Percentiles rank a stretch among this genome's conserved stretches.
Evolutionary conservation across 305 asterid species (phyloP).

Genomic region (Solanum hybrid): DNA sequence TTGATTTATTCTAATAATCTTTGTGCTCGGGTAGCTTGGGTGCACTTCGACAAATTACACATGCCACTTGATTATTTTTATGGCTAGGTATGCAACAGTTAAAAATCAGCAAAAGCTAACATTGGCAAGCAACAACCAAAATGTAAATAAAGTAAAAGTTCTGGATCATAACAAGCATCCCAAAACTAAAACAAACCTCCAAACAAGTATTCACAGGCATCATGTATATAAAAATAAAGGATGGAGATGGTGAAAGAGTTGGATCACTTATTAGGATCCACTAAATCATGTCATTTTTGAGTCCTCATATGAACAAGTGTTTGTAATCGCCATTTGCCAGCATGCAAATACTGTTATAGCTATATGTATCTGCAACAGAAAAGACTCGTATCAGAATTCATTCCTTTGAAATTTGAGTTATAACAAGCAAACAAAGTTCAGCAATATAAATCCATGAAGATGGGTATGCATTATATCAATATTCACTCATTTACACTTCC

Average conservation of each 20-base stretch:
- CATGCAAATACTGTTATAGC: slow-evolving; percentile 7
- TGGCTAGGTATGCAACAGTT: not conserved
- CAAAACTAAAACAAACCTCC: not conserved
- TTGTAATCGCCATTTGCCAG: slow-evolving; percentile 11
- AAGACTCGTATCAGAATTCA: not conserved
- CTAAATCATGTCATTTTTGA: not conserved
- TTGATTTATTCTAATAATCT: not conserved
- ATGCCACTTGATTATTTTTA: not conserved
- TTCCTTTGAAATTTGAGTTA: not conserved
- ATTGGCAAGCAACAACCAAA: not conserved
- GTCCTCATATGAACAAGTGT: slow-evolving; percentile 8
- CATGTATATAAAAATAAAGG: not conserved
- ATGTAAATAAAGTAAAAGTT: not conserved
- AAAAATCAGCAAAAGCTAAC: not conserved
- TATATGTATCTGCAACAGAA: not conserved
- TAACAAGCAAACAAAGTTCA: not conserved
- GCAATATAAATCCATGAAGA: not conserved
- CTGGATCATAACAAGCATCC: not conserved
- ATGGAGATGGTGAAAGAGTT: not conserved
- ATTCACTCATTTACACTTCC: not conserved
- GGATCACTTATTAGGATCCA: not conserved
- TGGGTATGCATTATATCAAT: not conserved
- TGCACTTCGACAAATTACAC: not conserved
- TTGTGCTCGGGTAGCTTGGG: not conserved
- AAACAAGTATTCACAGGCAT: not conserved